Percentiles rank a stretch among this genome's conserved stretches.
phyloP scores from a whole-genome alignment of 1,284 basidiomycete species.

The Ceratobasidium sp. region DNA sequence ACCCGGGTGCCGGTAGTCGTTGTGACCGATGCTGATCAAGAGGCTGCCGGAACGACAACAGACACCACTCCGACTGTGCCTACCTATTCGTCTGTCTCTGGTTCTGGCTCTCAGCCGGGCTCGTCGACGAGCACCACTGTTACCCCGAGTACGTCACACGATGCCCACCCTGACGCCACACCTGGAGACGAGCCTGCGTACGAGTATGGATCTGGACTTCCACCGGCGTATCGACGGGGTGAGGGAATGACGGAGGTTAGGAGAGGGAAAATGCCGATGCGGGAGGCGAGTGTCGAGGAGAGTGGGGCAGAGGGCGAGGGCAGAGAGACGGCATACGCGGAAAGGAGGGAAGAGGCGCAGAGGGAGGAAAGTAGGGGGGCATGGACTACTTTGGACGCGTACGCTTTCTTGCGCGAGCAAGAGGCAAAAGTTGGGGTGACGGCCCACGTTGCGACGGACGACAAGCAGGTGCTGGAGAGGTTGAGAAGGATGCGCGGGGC shows the following conservation, averaged over 20 bases:
- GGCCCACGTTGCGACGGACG: slow-evolving; percentile 40
- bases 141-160: slow-evolving; percentile 1
- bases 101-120: slow-evolving; percentile 9
- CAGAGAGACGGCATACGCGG: neutral
- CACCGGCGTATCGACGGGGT: slow-evolving; percentile 33
- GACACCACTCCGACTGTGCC: slow-evolving; percentile 7
- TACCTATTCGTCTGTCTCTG: slow-evolving; percentile 13
- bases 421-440: neutral
- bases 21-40: neutral
- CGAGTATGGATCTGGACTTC: slow-evolving; percentile 29
- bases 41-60: slow-evolving; percentile 3
- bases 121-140: neutral
- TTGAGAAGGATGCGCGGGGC: slow-evolving; percentile 21
- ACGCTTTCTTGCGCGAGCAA: neutral
- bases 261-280: slow-evolving; percentile 34
- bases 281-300: neutral
- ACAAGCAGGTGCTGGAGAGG: slow-evolving; percentile 31
- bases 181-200: slow-evolving; percentile 35
- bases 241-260: slow-evolving; percentile 21
- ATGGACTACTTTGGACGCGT: slow-evolving; percentile 21
- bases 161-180: slow-evolving; percentile 34
- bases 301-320: neutral
- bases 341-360: neutral
- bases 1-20: neutral
- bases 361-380: neutral